These are phyloP conservation scores for Cetradonia linearis DNA, from an alignment of 495 filamentous ascomycete genomes.

Conservation along the genomic window DNA sequence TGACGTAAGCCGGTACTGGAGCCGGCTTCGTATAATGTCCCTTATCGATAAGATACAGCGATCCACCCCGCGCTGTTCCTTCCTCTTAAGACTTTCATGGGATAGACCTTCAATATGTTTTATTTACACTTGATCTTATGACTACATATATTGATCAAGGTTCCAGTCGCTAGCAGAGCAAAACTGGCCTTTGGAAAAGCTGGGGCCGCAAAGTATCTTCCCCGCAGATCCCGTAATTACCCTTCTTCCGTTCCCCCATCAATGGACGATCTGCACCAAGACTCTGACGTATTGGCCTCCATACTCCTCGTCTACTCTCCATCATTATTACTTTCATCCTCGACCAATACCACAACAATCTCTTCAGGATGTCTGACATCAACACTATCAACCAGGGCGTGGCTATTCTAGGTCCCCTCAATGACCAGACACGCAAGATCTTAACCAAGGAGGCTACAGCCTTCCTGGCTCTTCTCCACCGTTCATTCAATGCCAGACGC, in stretches of 20 bases:
- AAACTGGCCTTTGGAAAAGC: neutral
- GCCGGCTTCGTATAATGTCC: neutral
- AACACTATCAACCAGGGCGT: slow-evolving; percentile 81
- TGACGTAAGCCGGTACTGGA: neutral
- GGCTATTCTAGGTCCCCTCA: slow-evolving; percentile 66
- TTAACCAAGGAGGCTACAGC: slow-evolving; percentile 83
- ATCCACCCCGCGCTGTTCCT: neutral
- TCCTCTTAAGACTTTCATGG: neutral
- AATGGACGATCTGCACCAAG: neutral
- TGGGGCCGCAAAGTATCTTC: neutral
- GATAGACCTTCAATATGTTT: neutral
- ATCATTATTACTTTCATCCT: neutral
- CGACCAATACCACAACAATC: neutral
- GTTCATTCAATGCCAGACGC: slow-evolving; percentile 83
- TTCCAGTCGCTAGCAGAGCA: neutral
- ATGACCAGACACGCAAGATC: slow-evolving; percentile 75
- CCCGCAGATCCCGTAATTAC: slow-evolving; percentile 10
- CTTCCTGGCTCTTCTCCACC: slow-evolving; percentile 89
- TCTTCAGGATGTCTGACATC: slow-evolving; percentile 52
- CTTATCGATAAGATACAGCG: neutral
- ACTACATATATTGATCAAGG: neutral
- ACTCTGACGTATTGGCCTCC: slow-evolving; percentile 2
- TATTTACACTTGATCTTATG: neutral
- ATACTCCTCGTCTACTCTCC: neutral
- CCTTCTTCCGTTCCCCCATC: slow-evolving; percentile 14